Base-by-base conservation (phyloP, 164 flowering plant species). In the Tetrastigma voinierianum region DNA sequence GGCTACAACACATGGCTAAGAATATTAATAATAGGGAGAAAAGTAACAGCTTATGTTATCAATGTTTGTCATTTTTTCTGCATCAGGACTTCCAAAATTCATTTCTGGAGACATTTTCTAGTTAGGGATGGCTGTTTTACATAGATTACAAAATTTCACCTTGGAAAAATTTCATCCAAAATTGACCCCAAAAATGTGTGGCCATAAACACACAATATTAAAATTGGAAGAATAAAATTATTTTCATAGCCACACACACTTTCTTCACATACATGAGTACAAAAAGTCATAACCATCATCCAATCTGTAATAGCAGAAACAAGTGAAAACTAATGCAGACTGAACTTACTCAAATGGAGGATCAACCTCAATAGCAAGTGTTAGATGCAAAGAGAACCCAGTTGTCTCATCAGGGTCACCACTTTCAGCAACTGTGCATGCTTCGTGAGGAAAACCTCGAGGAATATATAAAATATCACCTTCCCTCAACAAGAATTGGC, bases 391-490 rank as follows among this genome's bases (percentile, higher is more conserved):
- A 51, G 94, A 90, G 72, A 74, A 85, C 32, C 71, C 82, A 70
- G 67, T 64, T 19, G 60, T 59, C 3, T 48, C 76, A 66, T 62
- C 59, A 18, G 32, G 32, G 19, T 20, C 79, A 73, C 54, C 68
- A 61, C 62, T 64, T 62, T 53, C 76, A 11, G 62, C 20, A 51
- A 49, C 32, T n/a, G 93, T 87, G 52, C 70, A 75, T 44, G 94
- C 96, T 76, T 88, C 86, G 66, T 90, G 96, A 64, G 84, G 74
- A 62, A 83, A 83, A 46, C 93, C 96, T 81, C 96, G 83, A 18
- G 96, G 96, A 71, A 90, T 83, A 70, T 90, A 90, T 55, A 90
- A 72, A 55, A 90, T 64, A 67, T 88, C 94, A 59, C 96, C 96
- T 81, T 86, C 89, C 65, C 51, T 74, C 45, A 90, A 78, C 74